Conservation (phyloP, 192 early-diverging fungal genomes). For the Backusella tarrabulga region DNA sequence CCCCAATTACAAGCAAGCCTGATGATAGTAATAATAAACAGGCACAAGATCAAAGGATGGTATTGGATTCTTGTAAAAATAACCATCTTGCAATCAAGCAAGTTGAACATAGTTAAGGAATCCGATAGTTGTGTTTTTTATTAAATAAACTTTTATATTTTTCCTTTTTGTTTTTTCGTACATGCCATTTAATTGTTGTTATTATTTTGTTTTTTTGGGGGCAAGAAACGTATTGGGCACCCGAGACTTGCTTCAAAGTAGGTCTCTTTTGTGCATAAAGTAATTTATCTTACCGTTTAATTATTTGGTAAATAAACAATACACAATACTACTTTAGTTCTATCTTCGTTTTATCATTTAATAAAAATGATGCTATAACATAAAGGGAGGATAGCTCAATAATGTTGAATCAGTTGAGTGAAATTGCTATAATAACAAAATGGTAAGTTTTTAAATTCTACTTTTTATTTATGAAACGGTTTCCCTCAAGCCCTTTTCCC, state of each 20-base stretch:
- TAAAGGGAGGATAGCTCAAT: neutral
- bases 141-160: constrained; percentile 1
- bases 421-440: neutral
- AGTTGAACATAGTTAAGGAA: neutral
- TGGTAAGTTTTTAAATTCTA: neutral
- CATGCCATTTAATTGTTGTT: neutral
- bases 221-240: neutral
- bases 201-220: neutral
- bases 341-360: neutral
- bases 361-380: neutral
- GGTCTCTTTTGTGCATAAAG: neutral
- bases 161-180: neutral
- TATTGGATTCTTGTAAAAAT: neutral
- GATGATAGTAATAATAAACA: neutral
- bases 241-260: neutral
- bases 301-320: neutral
- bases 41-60: neutral
- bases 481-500: neutral
- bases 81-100: neutral
- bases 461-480: neutral
- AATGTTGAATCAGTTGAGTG: neutral
- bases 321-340: neutral
- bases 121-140: neutral
- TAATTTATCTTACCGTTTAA: neutral
- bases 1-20: neutral